These are phyloP conservation scores for Halenospora varia DNA, from an alignment of 495 filamentous ascomycete genomes.

Conservation along the genomic window DNA sequence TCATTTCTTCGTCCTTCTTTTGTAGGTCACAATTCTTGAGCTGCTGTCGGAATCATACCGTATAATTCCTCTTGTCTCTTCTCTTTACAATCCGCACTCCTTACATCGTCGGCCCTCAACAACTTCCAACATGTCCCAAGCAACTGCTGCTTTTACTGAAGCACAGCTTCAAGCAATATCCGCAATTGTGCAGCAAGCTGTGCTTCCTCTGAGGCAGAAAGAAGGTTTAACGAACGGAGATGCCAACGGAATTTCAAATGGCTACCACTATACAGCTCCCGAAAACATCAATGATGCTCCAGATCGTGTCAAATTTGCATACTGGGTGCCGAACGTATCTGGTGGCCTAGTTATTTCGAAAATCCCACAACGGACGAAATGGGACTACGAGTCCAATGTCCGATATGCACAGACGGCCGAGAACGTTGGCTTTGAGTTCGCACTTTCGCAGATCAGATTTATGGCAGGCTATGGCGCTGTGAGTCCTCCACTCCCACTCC, in stretches of 20 bases:
- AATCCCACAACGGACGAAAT: constrained; percentile 41
- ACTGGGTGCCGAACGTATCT: constrained; percentile 48
- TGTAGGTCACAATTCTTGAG: too few species aligned
- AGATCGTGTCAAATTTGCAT: constrained; percentile 24
- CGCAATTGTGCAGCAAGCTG: not conserved
- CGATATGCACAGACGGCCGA: constrained; percentile 42
- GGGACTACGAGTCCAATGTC: constrained; percentile 40
- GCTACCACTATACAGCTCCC: constrained; percentile 10
- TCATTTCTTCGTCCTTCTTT: too few species aligned
- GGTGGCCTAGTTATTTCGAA: constrained; percentile 45
- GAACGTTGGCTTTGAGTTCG: constrained; percentile 41
- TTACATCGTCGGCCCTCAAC: not conserved
- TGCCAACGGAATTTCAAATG: not conserved
- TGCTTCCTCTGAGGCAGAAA: not conserved
- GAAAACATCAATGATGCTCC: constrained; percentile 18
- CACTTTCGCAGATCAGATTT: constrained; percentile 44
- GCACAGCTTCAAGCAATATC: not conserved
- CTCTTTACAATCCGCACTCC: not conserved
- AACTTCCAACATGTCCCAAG: not conserved
- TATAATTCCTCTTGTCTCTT: not conserved
- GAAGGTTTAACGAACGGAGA: not conserved
- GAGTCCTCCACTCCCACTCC: not conserved
- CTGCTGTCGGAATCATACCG: too few species aligned
- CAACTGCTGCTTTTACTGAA: not conserved
- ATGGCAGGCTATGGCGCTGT: constrained; percentile 45